Evolutionary conservation across 805 yeast genomes (phyloP).

Genomic region (Suhomyces faveliae): DNA sequence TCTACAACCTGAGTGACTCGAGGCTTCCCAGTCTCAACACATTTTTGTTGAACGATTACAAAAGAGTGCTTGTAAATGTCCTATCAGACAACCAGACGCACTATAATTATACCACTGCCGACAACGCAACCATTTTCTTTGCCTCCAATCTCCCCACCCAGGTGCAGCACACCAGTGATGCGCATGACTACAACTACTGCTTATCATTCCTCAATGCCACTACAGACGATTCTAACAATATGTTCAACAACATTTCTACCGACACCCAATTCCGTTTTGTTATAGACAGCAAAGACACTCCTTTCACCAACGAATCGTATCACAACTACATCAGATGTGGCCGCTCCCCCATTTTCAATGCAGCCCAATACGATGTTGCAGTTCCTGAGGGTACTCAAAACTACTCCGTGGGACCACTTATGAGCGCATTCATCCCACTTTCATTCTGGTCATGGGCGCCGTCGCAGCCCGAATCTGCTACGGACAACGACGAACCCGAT

Average conservation of each 20-base stretch:
- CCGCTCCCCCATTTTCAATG: constrained; percentile 58
- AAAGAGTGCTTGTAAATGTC: constrained; percentile 26
- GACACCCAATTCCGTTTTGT: constrained; percentile 27
- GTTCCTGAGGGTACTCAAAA: neutral
- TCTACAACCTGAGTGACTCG: constrained; percentile 22
- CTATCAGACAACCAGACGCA: constrained; percentile 18
- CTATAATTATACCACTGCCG: constrained; percentile 25
- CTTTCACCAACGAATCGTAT: constrained; percentile 42
- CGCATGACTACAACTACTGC: neutral
- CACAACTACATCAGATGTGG: constrained; percentile 53
- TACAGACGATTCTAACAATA: neutral
- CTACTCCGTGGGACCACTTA: constrained; percentile 24
- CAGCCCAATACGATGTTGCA: constrained; percentile 21
- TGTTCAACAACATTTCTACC: constrained; percentile 14
- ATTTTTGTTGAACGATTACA: constrained; percentile 26
- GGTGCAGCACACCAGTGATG: constrained; percentile 2
- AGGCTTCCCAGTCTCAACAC: constrained; percentile 27
- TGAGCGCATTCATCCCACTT: constrained; percentile 25
- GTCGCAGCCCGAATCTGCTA: constrained; percentile 50
- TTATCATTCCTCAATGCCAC: neutral
- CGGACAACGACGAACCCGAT: constrained; percentile 22
- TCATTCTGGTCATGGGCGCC: constrained; percentile 76
- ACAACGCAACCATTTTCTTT: constrained; percentile 19
- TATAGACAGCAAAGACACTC: constrained; percentile 31
- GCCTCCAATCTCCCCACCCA: constrained; percentile 2